These are phyloP conservation scores for Tetramitus jugosus DNA, from an alignment of 208 protist genomes.

Conservation along the genomic window DNA sequence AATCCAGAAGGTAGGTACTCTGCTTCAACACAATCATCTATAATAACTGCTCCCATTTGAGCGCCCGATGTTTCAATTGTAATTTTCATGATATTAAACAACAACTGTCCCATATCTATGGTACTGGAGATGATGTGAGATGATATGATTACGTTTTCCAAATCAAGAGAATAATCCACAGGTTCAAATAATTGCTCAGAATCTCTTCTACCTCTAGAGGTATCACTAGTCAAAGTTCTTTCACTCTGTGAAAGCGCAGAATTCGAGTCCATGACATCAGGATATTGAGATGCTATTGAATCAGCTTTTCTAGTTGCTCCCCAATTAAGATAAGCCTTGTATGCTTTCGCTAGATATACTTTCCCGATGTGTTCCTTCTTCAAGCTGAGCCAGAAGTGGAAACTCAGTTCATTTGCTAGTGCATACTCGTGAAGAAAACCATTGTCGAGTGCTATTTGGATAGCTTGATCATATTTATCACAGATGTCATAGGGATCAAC, in stretches of 20 bases:
- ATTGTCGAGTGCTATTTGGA: not conserved
- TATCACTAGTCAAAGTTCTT: not conserved
- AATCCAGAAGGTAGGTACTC: not conserved
- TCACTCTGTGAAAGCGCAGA: not conserved
- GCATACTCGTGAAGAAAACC: not conserved
- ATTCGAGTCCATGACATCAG: not conserved
- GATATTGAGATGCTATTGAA: not conserved
- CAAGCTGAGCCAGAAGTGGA: not conserved
- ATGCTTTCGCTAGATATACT: not conserved
- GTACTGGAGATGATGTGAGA: not conserved
- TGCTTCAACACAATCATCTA: not conserved
- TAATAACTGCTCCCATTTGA: not conserved
- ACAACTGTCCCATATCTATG: not conserved
- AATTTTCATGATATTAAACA: not conserved
- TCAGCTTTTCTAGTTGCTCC: not conserved
- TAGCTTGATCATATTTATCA: not conserved
- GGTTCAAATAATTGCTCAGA: not conserved
- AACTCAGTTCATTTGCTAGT: not conserved
- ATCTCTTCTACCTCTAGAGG: not conserved
- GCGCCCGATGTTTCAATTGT: not conserved
- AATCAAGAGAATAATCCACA: not conserved
- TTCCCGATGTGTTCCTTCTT: not conserved
- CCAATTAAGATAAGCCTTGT: not conserved
- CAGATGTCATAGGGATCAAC: not conserved
- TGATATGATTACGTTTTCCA: not conserved